Percentiles rank a stretch among this genome's conserved stretches.
Evolutionary conservation across 176 grass and related monocot species (phyloP).

Genomic region (Rhynchospora breviuscula): DNA sequence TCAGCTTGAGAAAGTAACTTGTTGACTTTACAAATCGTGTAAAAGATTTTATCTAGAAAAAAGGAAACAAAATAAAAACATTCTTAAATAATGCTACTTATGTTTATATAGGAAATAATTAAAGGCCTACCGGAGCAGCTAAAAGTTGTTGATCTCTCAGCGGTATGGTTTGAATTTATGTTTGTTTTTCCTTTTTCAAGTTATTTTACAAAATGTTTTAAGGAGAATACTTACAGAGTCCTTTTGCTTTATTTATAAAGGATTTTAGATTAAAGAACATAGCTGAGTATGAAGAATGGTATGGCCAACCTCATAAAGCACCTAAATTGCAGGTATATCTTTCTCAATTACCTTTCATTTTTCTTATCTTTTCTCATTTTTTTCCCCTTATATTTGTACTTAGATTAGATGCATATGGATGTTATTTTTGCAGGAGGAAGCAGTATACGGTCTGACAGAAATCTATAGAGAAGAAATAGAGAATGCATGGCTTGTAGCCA

Average conservation of each 20-base stretch:
- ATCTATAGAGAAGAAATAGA: constrained; percentile 64
- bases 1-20: neutral
- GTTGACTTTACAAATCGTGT: neutral
- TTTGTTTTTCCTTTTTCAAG: neutral
- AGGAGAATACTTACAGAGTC: neutral
- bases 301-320: constrained; percentile 87
- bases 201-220: neutral
- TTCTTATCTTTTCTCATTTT: neutral
- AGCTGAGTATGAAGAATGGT: constrained; percentile 87
- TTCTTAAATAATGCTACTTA: neutral
- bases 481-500: constrained; percentile 76
- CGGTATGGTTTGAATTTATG: constrained; percentile 40
- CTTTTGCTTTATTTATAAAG: constrained; percentile 31
- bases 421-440: constrained; percentile 57
- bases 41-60: neutral
- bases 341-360: constrained; percentile 4
- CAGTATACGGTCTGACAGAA: constrained; percentile 92
- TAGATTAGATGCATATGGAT: constrained; percentile 10
- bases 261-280: constrained; percentile 80
- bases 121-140: constrained; percentile 62
- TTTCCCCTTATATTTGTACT: constrained; percentile 21
- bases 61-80: neutral
- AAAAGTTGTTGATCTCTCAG: constrained; percentile 97
- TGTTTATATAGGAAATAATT: constrained; percentile 76
- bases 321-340: constrained; percentile 66